Percentiles rank a stretch among this genome's conserved stretches.
phyloP scores from a whole-genome alignment of 805 yeast species.

The Zygoascus ofunaensis region DNA sequence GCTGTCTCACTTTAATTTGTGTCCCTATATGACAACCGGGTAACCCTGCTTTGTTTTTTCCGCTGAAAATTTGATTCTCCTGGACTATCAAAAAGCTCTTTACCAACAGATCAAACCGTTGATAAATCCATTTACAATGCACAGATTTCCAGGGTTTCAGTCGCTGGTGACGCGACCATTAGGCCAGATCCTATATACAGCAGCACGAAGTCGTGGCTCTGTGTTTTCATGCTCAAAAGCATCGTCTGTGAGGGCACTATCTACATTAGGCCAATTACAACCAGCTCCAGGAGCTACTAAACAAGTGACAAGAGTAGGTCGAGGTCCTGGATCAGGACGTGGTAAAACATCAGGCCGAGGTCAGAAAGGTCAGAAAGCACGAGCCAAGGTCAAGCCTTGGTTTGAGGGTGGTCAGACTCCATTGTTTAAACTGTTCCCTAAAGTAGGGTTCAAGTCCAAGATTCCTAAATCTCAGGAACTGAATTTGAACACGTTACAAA shows the following conservation, averaged over 20 bases:
- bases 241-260: background rate
- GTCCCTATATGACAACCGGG: too few relatives aligned
- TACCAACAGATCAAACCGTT: too few relatives aligned
- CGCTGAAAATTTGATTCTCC: too few relatives aligned
- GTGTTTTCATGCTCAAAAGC: too few relatives aligned
- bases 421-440: slow-evolving; percentile 72
- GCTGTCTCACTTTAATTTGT: too few relatives aligned
- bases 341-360: slow-evolving; percentile 98
- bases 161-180: too few relatives aligned
- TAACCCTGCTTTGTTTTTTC: too few relatives aligned
- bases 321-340: slow-evolving; percentile 82
- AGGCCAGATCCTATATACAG: too few relatives aligned
- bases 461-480: slow-evolving; percentile 35
- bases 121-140: too few relatives aligned
- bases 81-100: too few relatives aligned
- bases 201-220: too few relatives aligned
- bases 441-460: slow-evolving; percentile 56
- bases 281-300: slow-evolving; percentile 28
- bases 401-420: slow-evolving; percentile 99
- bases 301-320: slow-evolving; percentile 60
- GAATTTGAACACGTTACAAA: slow-evolving; percentile 60
- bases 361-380: slow-evolving; percentile 97
- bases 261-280: slow-evolving; percentile 19
- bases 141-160: too few relatives aligned
- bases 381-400: slow-evolving; percentile 84